These are phyloP conservation scores for Podospora pseudoanserina DNA, from an alignment of 495 filamentous ascomycete species.

Conservation along the genomic window DNA sequence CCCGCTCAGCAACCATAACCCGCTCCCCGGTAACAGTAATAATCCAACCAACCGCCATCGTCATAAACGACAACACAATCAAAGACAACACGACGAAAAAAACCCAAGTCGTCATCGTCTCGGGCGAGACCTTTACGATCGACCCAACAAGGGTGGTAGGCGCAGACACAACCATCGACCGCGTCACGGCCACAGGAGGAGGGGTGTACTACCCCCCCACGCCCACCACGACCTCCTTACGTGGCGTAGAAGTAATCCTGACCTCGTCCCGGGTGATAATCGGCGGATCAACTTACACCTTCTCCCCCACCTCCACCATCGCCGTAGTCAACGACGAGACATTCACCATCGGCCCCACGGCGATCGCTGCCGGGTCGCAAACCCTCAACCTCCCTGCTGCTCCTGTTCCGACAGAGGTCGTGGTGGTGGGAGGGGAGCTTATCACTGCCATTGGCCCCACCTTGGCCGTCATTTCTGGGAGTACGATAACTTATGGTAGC, in stretches of 20 bases:
- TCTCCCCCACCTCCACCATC: constrained; percentile 27
- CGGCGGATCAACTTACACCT: constrained; percentile 43
- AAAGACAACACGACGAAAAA: constrained; percentile 31
- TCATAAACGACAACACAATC: constrained; percentile 44
- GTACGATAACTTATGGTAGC: constrained; percentile 40
- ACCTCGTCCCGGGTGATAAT: constrained; percentile 44
- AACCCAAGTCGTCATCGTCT: constrained; percentile 41
- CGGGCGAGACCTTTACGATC: constrained; percentile 42
- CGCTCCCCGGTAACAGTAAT: constrained; percentile 35
- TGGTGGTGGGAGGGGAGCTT: constrained; percentile 44
- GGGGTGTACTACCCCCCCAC: constrained; percentile 28
- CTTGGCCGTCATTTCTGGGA: constrained; percentile 41
- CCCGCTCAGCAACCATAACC: constrained; percentile 10
- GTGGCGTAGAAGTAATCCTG: constrained; percentile 39
- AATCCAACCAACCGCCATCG: constrained; percentile 39
- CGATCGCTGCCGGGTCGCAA: constrained; percentile 35
- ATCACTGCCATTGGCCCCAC: constrained; percentile 46
- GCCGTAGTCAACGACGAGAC: constrained; percentile 37
- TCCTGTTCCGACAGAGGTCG: constrained; percentile 38
- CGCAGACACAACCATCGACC: constrained; percentile 38
- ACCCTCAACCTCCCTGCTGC: constrained; percentile 36
- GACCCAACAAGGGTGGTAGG: constrained; percentile 41
- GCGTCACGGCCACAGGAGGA: constrained; percentile 29
- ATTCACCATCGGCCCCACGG: constrained; percentile 46
- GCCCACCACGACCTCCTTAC: constrained; percentile 36